Percentiles rank a stretch among this genome's conserved stretches.
Evolutionary conservation across 257 asterid genomes (phyloP).

Genomic region (Galeopsis tetrahit): DNA sequence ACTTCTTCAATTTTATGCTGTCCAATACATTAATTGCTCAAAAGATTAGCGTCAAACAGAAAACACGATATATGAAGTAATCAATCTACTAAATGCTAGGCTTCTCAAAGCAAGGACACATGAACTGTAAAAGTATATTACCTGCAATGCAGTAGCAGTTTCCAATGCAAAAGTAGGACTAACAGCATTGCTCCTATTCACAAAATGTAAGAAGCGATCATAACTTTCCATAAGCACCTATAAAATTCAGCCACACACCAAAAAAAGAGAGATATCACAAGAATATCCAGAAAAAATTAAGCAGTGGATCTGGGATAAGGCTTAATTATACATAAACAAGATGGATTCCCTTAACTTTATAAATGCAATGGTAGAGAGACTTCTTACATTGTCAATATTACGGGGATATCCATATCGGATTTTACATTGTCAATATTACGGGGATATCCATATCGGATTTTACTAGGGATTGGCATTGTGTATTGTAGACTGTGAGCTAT

Average conservation of each 20-base stretch:
- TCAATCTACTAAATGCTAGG: slow-evolving; percentile 21
- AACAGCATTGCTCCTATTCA: slow-evolving; percentile 94
- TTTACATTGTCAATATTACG: too few relatives aligned
- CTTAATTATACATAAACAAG: not conserved
- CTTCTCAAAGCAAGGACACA: slow-evolving; percentile 20
- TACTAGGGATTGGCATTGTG: too few relatives aligned
- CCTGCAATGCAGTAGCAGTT: slow-evolving; percentile 98
- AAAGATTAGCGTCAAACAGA: slow-evolving; percentile 43
- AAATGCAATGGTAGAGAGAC: slow-evolving; percentile 11
- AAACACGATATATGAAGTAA: slow-evolving; percentile 25
- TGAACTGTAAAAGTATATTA: slow-evolving; percentile 36
- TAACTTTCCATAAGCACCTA: slow-evolving; percentile 89
- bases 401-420: too few relatives aligned
- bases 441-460: too few relatives aligned
- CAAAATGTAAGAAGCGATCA: slow-evolving; percentile 73
- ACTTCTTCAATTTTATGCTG: slow-evolving; percentile 96
- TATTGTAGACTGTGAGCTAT: too few relatives aligned
- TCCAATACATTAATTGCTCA: slow-evolving; percentile 35
- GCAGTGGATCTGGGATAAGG: slow-evolving; percentile 8
- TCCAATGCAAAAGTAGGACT: slow-evolving; percentile 94
- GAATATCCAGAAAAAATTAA: slow-evolving; percentile 11
- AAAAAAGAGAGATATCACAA: slow-evolving; percentile 12
- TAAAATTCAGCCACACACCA: slow-evolving; percentile 24
- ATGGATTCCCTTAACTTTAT: not conserved
- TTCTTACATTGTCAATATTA: slow-evolving; percentile 3